A percentile compares a stretch with the other conserved stretches of the same genome.
phyloP scores from a whole-genome alignment of 345 rosid species.

The Angophora floribunda region DNA sequence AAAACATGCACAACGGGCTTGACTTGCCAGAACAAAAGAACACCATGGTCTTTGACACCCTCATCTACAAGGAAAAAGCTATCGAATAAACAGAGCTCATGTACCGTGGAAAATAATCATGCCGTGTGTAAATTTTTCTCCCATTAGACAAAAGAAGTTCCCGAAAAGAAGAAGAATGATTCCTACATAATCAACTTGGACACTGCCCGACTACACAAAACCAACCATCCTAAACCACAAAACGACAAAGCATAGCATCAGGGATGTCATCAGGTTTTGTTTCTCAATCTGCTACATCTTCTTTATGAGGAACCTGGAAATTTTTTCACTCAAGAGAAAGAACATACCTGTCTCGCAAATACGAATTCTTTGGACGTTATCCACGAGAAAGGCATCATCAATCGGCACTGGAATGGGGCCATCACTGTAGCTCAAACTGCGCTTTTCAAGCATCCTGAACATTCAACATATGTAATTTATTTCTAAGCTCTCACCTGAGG shows the following conservation, averaged over 20 bases:
- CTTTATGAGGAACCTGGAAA: not conserved
- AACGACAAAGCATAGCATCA: not conserved
- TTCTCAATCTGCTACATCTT: not conserved
- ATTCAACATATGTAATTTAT: not conserved
- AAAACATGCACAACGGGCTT: conserved; percentile 85
- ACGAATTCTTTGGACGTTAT: conserved; percentile 64
- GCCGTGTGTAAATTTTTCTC: not conserved
- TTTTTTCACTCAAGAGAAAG: not conserved
- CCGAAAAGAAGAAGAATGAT: not conserved
- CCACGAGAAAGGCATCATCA: conserved; percentile 55
- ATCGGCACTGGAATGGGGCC: conserved; percentile 70
- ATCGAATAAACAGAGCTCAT: not conserved
- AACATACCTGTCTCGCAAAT: conserved; percentile 73
- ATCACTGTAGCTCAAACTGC: conserved; percentile 83
- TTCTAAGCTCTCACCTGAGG: not conserved
- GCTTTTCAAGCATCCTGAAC: conserved; percentile 78
- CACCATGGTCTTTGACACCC: conserved; percentile 61
- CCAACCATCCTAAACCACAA: not conserved
- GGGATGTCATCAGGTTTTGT: not conserved
- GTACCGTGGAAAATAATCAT: not conserved
- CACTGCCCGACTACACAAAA: not conserved
- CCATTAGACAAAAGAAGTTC: not conserved
- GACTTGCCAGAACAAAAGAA: conserved; percentile 98
- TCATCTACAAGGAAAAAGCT: conserved; percentile 45
- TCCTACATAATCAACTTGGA: not conserved